Percentiles rank a stretch among this genome's conserved stretches.
phyloP scores from a whole-genome alignment of 2,329 filamentous ascomycete genomes.

The Aspergillus cejpii region DNA sequence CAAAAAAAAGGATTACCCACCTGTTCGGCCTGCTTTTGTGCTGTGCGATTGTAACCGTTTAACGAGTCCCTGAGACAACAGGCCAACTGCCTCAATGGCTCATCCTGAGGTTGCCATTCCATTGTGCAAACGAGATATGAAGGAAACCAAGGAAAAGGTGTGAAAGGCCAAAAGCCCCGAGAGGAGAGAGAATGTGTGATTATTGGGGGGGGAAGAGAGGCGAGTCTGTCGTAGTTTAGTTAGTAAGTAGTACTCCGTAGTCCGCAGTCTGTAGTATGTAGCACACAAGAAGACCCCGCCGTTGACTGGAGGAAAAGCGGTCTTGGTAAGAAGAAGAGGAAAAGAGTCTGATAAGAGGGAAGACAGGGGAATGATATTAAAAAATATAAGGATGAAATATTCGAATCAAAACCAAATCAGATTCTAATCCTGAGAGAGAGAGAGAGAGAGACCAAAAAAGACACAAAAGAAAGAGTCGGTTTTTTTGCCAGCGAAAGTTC shows the following conservation, averaged over 20 bases:
- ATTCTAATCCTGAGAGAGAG: too few relatives aligned
- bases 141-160: conserved; percentile 1
- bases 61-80: conserved; percentile 87
- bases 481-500: too few relatives aligned
- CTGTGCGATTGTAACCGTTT: conserved; percentile 69
- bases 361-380: conserved; percentile 2
- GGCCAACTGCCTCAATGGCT: conserved; percentile 82
- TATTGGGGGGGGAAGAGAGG: background rate
- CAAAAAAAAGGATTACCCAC: conserved; percentile 47
- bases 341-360: background rate
- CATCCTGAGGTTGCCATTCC: conserved; percentile 87
- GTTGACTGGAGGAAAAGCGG: background rate
- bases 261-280: too few relatives aligned
- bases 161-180: background rate
- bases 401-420: too few relatives aligned
- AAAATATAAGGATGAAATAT: too few relatives aligned
- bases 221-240: background rate
- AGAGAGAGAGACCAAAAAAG: too few relatives aligned
- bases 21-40: conserved; percentile 82
- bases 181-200: background rate
- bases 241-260: too few relatives aligned
- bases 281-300: background rate
- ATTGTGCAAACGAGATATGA: conserved; percentile 44
- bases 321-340: background rate
- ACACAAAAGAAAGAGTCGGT: too few relatives aligned